Percentiles rank a stretch among this genome's conserved stretches.
These are phyloP conservation scores for Solanum virginianum DNA, from an alignment of 257 asterid genomes.

Conservation along the genomic window DNA sequence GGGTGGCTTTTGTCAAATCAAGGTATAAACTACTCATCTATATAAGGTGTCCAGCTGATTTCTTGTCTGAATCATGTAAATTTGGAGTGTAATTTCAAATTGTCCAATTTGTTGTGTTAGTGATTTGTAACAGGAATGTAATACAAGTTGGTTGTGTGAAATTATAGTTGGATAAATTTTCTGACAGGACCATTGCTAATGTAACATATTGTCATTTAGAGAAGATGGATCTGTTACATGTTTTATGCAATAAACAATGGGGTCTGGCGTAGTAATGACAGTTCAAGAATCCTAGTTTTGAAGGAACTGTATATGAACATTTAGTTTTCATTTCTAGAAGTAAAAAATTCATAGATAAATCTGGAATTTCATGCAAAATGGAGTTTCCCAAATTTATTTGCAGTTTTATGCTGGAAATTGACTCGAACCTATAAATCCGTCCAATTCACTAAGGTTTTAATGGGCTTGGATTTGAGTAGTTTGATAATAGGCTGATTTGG, in stretches of 20 bases:
- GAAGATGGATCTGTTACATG: neutral
- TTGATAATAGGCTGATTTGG: neutral
- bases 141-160: conserved; percentile 1
- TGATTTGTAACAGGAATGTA: neutral
- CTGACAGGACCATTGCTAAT: neutral
- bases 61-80: neutral
- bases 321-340: neutral
- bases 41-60: neutral
- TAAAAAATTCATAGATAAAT: neutral
- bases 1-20: neutral
- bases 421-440: neutral
- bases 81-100: neutral
- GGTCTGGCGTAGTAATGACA: neutral
- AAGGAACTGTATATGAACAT: neutral
- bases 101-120: neutral
- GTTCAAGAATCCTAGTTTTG: neutral
- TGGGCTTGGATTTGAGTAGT: neutral
- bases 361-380: neutral
- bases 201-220: neutral
- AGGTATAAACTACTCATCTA: neutral
- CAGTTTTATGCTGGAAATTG: neutral
- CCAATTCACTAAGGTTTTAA: neutral
- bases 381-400: neutral
- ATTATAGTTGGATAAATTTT: neutral
- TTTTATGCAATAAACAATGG: neutral